phyloP scores from a whole-genome alignment of 108 stramenopile genomes.

The Conticribra weissflogii region DNA sequence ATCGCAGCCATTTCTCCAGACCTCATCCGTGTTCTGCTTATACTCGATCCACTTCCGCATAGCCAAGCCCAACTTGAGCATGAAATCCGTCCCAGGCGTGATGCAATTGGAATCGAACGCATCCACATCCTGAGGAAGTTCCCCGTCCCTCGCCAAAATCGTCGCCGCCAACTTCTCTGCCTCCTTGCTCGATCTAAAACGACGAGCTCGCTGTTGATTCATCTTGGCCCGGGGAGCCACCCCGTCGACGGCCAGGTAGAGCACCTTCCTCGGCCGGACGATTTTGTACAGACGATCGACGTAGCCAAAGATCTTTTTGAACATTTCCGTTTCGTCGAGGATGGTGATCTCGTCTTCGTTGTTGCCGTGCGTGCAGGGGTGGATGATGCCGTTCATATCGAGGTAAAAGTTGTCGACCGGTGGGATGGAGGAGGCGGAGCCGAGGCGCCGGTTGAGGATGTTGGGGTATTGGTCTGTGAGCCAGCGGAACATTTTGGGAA shows the following conservation, averaged over 20 bases:
- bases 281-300: conserved; percentile 96
- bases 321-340: conserved; percentile 95
- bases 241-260: conserved; percentile 98
- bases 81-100: conserved; percentile 99
- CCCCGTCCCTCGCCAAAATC: conserved; percentile 79
- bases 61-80: conserved; percentile 90
- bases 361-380: conserved; percentile 96
- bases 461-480: conserved; percentile 98
- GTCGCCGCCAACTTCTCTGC: conserved; percentile 86
- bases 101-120: conserved; percentile 99
- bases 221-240: conserved; percentile 99
- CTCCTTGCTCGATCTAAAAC: conserved; percentile 96
- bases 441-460: conserved; percentile 91
- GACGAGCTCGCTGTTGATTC: conserved; percentile 98
- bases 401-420: conserved; percentile 96
- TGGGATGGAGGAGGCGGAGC: conserved; percentile 31
- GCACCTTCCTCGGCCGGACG: conserved; percentile 80
- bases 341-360: conserved; percentile 82
- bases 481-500: conserved; percentile 99
- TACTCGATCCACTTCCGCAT: conserved; percentile 93
- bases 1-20: conserved; percentile 91
- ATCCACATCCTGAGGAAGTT: conserved; percentile 52
- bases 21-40: conserved; percentile 93
- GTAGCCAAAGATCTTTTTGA: conserved; percentile 96
- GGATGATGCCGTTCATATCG: conserved; percentile 99